Conservation (phyloP, 139 green algal species). For the Coccomyxa sp. region DNA sequence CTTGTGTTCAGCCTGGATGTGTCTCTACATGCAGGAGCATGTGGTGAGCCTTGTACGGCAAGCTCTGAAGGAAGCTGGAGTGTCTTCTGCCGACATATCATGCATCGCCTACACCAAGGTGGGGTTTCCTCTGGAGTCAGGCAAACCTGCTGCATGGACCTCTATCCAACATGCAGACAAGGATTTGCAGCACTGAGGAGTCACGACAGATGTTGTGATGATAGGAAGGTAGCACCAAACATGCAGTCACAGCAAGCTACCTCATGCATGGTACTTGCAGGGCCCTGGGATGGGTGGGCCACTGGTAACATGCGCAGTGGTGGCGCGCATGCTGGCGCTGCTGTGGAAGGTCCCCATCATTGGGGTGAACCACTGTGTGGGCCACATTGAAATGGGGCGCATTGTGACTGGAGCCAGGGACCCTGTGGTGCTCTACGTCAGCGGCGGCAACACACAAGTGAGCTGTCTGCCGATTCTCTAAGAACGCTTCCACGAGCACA, state of each 20-base stretch:
- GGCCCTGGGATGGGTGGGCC: constrained; percentile 88
- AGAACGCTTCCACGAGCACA: background rate
- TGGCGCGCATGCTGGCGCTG: constrained; percentile 72
- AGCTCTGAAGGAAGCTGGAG: constrained; percentile 53
- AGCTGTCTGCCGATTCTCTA: background rate
- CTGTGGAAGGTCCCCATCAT: constrained; percentile 75
- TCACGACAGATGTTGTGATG: background rate
- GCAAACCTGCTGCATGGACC: background rate
- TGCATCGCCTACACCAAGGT: constrained; percentile 82
- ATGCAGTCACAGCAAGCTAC: too few relatives aligned
- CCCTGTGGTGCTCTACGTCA: constrained; percentile 90
- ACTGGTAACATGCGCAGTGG: constrained; percentile 71
- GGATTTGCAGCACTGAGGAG: background rate
- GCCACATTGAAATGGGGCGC: constrained; percentile 93
- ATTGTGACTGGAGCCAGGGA: constrained; percentile 77
- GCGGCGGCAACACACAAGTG: constrained; percentile 85
- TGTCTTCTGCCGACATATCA: constrained; percentile 51
- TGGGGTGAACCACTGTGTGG: constrained; percentile 86
- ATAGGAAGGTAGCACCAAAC: too few relatives aligned
- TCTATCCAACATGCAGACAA: background rate
- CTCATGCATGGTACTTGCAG: constrained; percentile 17
- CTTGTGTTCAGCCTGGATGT: too few relatives aligned
- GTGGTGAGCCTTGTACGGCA: constrained; percentile 58
- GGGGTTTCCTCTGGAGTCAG: background rate
- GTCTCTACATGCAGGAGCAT: constrained; percentile 25